A percentile compares a stretch with the other conserved stretches of the same genome.
These are phyloP conservation scores for Solanum virginianum DNA, from an alignment of 257 asterid genomes.

Conservation along the genomic window DNA sequence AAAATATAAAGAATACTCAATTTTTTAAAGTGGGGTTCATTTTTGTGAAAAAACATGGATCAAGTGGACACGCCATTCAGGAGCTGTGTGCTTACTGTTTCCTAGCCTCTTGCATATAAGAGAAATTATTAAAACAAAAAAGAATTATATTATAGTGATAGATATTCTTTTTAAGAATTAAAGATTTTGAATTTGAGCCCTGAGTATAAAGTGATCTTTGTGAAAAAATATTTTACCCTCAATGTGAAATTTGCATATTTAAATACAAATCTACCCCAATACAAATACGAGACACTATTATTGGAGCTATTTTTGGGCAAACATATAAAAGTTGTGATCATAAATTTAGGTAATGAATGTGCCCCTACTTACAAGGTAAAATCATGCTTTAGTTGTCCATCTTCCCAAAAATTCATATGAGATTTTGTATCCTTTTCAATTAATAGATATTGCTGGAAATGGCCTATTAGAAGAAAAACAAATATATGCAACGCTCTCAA, in stretches of 20 bases:
- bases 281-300: neutral
- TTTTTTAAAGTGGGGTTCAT: too few species aligned
- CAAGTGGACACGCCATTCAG: too few species aligned
- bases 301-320: constrained; percentile 6
- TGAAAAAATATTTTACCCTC: neutral
- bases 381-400: neutral
- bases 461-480: neutral
- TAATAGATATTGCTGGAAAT: neutral
- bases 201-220: neutral
- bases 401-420: neutral
- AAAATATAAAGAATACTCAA: too few species aligned
- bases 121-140: neutral
- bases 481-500: neutral
- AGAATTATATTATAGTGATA: neutral
- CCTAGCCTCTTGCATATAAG: too few species aligned
- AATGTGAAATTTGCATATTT: neutral
- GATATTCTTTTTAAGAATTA: neutral
- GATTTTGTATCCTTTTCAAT: neutral
- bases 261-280: neutral
- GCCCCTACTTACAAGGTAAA: constrained; percentile 14
- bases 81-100: too few species aligned
- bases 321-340: constrained; percentile 12
- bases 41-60: too few species aligned
- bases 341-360: constrained; percentile 9
- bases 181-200: neutral